A percentile compares a stretch with the other conserved stretches of the same genome.
phyloP scores from a whole-genome alignment of 495 filamentous ascomycete species.

The Paragyromitra xinjiangensis region DNA sequence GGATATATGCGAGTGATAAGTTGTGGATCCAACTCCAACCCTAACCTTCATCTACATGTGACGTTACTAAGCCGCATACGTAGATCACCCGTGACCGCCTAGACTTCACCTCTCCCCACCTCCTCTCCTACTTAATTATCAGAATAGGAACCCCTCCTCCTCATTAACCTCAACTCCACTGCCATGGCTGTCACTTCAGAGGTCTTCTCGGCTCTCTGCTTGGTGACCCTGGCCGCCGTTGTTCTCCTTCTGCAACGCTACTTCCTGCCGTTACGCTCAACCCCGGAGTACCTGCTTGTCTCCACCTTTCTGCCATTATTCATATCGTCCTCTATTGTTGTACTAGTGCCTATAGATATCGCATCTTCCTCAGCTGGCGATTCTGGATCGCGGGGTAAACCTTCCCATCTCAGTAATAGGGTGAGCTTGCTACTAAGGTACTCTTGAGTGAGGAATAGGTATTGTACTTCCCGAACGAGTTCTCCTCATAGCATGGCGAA shows the following conservation, averaged over 20 bases:
- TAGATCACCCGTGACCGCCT: not conserved
- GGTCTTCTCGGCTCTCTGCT: constrained; percentile 57
- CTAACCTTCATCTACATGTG: not conserved
- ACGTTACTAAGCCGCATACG: constrained; percentile 6
- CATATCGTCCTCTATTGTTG: constrained; percentile 90
- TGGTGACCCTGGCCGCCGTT: constrained; percentile 75
- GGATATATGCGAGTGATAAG: constrained; percentile 3
- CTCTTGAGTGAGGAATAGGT: constrained; percentile 57
- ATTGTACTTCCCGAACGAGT: constrained; percentile 72
- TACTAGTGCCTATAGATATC: constrained; percentile 95
- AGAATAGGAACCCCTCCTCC: not conserved
- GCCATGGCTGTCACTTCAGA: constrained; percentile 55
- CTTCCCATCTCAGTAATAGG: not conserved
- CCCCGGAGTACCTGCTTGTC: constrained; percentile 87
- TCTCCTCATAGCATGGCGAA: constrained; percentile 85
- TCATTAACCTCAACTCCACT: not conserved
- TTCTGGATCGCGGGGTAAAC: constrained; percentile 72
- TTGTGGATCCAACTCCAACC: not conserved
- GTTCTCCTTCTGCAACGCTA: constrained; percentile 85
- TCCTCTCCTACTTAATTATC: not conserved
- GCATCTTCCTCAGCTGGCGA: constrained; percentile 80
- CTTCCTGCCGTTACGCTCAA: constrained; percentile 88
- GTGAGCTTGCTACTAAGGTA: constrained; percentile 12
- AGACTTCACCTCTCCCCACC: constrained; percentile 4
- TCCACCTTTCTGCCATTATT: constrained; percentile 93